phyloP scores from a whole-genome alignment of 441 rosid species.

The Aquilaria agallochum region DNA sequence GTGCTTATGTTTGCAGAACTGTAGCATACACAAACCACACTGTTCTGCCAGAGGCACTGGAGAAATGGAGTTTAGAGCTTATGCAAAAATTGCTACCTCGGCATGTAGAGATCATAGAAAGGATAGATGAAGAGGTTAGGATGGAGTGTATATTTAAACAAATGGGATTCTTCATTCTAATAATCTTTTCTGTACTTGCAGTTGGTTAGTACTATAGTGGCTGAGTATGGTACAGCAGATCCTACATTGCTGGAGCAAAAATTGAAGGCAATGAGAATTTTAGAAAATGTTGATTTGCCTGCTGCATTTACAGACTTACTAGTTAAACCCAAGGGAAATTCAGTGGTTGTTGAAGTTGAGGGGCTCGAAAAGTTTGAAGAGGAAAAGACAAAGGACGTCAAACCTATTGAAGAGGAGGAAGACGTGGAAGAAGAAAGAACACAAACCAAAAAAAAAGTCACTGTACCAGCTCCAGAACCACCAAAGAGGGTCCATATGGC shows the following conservation, averaged over 20 bases:
- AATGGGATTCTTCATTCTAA: slow-evolving; percentile 9
- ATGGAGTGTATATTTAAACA: slow-evolving; percentile 19
- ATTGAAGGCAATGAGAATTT: slow-evolving; percentile 82
- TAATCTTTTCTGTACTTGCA: slow-evolving; percentile 28
- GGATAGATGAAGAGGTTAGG: slow-evolving; percentile 90
- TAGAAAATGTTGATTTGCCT: slow-evolving; percentile 90
- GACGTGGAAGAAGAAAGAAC: slow-evolving; percentile 16
- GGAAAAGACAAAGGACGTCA: slow-evolving; percentile 19
- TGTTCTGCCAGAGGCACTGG: slow-evolving; percentile 93
- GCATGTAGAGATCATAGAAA: slow-evolving; percentile 83
- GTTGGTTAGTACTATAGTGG: slow-evolving; percentile 67
- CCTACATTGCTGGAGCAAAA: slow-evolving; percentile 52
- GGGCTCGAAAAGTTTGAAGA: slow-evolving; percentile 20
- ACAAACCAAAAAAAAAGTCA: slow-evolving; percentile 30
- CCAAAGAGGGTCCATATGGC: slow-evolving; percentile 96
- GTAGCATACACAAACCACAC: slow-evolving; percentile 97
- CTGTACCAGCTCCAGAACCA: slow-evolving; percentile 35
- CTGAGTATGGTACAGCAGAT: slow-evolving; percentile 66
- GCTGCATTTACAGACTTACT: slow-evolving; percentile 58
- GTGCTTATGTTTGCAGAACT: slow-evolving; percentile 45
- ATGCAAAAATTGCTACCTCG: slow-evolving; percentile 89
- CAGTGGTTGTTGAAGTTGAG: slow-evolving; percentile 26
- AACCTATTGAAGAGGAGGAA: slow-evolving; percentile 18
- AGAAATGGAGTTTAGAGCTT: slow-evolving; percentile 97
- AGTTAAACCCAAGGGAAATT: slow-evolving; percentile 42